These are phyloP conservation scores for Phlegmacium glaucopus DNA, from an alignment of 768 basidiomycete genomes.

Conservation along the genomic window DNA sequence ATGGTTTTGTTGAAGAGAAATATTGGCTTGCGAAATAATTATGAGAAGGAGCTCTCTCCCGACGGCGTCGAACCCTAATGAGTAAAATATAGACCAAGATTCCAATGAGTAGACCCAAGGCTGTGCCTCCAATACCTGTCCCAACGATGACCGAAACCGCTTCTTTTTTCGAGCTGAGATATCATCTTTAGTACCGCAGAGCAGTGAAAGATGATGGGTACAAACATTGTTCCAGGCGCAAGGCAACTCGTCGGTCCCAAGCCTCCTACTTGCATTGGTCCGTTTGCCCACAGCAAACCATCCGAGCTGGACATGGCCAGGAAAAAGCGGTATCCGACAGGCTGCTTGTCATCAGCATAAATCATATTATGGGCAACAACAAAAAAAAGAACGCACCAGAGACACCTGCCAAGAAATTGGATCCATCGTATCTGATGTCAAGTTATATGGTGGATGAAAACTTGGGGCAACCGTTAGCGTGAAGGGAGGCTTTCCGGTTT, in stretches of 20 bases:
- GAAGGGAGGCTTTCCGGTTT: constrained; percentile 44
- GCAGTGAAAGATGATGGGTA: background rate
- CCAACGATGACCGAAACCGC: constrained; percentile 12
- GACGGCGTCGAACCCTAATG: constrained; percentile 4
- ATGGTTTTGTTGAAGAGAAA: constrained; percentile 7
- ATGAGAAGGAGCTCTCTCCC: constrained; percentile 11
- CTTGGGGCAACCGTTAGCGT: constrained; percentile 49
- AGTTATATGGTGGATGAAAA: constrained; percentile 48
- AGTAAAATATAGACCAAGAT: constrained; percentile 10
- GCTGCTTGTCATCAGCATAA: constrained; percentile 21
- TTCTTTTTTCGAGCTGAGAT: constrained; percentile 8
- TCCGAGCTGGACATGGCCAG: constrained; percentile 42
- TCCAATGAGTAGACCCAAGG: constrained; percentile 11
- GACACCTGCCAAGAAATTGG: constrained; percentile 39
- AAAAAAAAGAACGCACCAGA: constrained; percentile 22
- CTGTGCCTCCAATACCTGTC: constrained; percentile 11
- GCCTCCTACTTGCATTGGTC: constrained; percentile 46
- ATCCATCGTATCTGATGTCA: constrained; percentile 37
- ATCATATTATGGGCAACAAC: background rate
- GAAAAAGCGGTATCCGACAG: constrained; percentile 47
- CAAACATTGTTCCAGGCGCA: constrained; percentile 33
- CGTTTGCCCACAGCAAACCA: constrained; percentile 45
- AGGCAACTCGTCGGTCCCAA: constrained; percentile 37
- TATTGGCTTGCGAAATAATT: constrained; percentile 9
- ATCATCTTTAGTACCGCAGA: background rate